Evolutionary conservation across 441 rosid species (phyloP).

Genomic region (Gossypium schwendimanii): DNA sequence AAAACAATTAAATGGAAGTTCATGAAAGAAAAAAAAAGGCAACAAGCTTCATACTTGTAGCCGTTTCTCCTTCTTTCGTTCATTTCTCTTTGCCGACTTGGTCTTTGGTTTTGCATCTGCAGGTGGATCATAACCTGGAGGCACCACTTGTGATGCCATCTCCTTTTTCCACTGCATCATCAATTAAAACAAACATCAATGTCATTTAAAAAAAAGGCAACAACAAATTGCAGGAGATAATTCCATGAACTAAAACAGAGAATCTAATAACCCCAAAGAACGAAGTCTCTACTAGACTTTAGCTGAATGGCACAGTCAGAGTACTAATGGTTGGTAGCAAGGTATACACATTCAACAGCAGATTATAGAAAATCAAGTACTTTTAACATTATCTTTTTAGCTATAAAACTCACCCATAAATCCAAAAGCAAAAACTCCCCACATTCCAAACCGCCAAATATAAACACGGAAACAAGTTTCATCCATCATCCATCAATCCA

Average conservation of each 20-base stretch:
- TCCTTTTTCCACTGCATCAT: constrained; percentile 73
- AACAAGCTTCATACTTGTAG: constrained; percentile 48
- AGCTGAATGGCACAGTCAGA: background rate
- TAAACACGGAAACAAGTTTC: background rate
- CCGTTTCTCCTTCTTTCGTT: constrained; percentile 89
- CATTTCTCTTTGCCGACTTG: constrained; percentile 77
- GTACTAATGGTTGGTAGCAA: background rate
- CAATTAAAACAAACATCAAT: background rate
- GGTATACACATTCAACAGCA: background rate
- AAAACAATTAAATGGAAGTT: background rate
- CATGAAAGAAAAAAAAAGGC: background rate
- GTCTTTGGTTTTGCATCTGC: constrained; percentile 63
- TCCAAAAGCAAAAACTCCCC: background rate
- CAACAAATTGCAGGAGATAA: background rate
- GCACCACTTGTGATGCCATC: constrained; percentile 51
- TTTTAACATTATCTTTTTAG: background rate
- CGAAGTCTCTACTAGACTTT: constrained; percentile 6
- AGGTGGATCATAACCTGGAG: constrained; percentile 75
- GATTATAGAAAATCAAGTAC: background rate
- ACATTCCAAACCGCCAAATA: background rate
- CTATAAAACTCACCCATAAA: background rate
- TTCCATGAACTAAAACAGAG: constrained; percentile 3
- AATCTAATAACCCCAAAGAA: background rate
- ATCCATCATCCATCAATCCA: background rate
- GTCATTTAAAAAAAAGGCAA: background rate